Evolutionary conservation across 2,329 filamentous ascomycete species (phyloP).

Genomic region (Daldinia sp.): DNA sequence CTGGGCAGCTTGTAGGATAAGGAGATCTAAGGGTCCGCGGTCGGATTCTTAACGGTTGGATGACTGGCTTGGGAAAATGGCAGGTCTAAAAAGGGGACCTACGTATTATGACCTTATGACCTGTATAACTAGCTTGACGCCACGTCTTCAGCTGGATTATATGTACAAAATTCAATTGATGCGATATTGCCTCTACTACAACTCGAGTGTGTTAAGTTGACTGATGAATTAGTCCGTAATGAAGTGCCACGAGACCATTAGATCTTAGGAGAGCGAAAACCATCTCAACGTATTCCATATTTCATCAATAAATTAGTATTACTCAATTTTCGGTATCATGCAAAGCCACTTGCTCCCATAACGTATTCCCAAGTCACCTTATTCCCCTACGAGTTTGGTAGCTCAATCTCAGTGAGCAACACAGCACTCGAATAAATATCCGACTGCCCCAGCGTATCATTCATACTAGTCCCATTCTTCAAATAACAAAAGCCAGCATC

Average conservation of each 20-base stretch:
- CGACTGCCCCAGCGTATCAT: slow-evolving; percentile 39
- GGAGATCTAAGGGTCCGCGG: background rate
- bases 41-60: background rate
- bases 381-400: background rate
- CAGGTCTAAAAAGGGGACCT: background rate
- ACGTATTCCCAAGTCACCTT: too few species aligned
- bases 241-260: too few species aligned
- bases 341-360: too few species aligned
- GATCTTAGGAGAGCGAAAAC: too few species aligned
- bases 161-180: background rate
- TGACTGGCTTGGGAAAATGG: background rate
- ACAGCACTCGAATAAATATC: slow-evolving; percentile 39
- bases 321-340: too few species aligned
- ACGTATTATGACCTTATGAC: background rate
- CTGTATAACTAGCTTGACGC: background rate
- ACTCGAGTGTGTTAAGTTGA: background rate
- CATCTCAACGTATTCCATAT: background rate
- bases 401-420: slow-evolving; percentile 28
- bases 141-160: background rate
- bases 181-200: background rate
- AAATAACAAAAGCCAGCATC: slow-evolving; percentile 42
- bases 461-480: slow-evolving; percentile 40
- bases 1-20: background rate
- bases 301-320: background rate
- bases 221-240: too few species aligned